Conservation (phyloP, 768 basidiomycete genomes). For the Lepiota brunneoincarnata region DNA sequence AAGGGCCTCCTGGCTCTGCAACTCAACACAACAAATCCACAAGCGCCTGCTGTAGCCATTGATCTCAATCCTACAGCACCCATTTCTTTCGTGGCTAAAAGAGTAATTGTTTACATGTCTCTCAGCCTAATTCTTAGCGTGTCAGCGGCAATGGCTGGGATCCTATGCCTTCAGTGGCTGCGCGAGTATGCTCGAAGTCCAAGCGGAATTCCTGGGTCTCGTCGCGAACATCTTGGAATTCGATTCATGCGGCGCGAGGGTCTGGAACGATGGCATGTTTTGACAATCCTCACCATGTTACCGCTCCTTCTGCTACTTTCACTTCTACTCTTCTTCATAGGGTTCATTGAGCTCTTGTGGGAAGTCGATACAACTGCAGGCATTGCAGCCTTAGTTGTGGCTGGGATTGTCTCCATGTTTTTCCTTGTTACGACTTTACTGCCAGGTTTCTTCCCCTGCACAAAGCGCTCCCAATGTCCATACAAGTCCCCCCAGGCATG, state of each 20-base stretch:
- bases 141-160: neutral
- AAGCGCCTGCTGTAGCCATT: neutral
- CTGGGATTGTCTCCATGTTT: no score
- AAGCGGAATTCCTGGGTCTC: neutral
- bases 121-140: neutral
- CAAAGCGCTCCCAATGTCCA: neutral
- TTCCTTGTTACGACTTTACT: no score
- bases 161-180: neutral
- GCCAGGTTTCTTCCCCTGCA: no score
- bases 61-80: neutral
- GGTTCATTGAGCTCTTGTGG: neutral
- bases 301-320: neutral
- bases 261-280: neutral
- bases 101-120: neutral
- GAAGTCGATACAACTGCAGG: neutral
- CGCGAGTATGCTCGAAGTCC: neutral
- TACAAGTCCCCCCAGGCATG: slow-evolving; percentile 1
- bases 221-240: neutral
- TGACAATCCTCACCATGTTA: neutral
- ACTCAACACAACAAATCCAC: neutral
- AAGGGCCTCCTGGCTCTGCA: neutral
- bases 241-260: neutral
- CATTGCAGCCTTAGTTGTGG: neutral
- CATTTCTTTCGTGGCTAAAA: neutral
- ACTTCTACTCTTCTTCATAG: neutral